These are phyloP conservation scores for Colletotrichum gloeosporioides DNA, from an alignment of 2,329 filamentous ascomycete species.

Conservation along the genomic window DNA sequence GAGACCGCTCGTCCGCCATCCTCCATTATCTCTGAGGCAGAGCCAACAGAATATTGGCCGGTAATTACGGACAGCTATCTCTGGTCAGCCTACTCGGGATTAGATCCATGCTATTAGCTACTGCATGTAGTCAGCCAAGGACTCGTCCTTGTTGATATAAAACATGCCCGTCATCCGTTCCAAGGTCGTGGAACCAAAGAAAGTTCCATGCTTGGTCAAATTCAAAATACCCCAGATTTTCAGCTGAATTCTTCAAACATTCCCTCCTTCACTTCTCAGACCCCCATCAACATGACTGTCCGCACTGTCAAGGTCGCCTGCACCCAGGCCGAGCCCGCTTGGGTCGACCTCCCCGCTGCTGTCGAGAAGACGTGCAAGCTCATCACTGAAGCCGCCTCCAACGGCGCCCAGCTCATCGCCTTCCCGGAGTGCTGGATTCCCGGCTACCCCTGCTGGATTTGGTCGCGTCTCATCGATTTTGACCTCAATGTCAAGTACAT, in stretches of 20 bases:
- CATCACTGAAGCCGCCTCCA: slow-evolving; percentile 59
- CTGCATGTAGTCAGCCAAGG: neutral
- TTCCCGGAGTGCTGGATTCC: slow-evolving; percentile 62
- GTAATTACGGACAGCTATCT: neutral
- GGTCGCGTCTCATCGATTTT: slow-evolving; percentile 35
- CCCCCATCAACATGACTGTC: neutral
- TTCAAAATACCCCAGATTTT: neutral
- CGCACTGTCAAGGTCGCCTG: slow-evolving; percentile 45
- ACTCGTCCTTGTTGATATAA: neutral
- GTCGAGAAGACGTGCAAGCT: slow-evolving; percentile 62
- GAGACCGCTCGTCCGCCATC: neutral
- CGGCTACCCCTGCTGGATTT: slow-evolving; percentile 56
- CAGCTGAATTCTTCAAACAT: neutral
- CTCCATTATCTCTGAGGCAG: neutral
- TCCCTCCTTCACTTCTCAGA: neutral
- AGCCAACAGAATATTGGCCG: neutral
- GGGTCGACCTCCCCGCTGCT: slow-evolving; percentile 61
- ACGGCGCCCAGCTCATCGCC: slow-evolving; percentile 58
- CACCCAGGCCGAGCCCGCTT: slow-evolving; percentile 64
- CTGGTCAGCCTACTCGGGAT: neutral
- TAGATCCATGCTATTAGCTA: neutral
- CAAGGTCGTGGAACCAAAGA: neutral
- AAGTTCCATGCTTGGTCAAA: neutral
- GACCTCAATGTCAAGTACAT: slow-evolving; percentile 35
- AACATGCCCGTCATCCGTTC: neutral